phyloP scores from a whole-genome alignment of 768 basidiomycete species.

The Sporobolomyces pararoseus region DNA sequence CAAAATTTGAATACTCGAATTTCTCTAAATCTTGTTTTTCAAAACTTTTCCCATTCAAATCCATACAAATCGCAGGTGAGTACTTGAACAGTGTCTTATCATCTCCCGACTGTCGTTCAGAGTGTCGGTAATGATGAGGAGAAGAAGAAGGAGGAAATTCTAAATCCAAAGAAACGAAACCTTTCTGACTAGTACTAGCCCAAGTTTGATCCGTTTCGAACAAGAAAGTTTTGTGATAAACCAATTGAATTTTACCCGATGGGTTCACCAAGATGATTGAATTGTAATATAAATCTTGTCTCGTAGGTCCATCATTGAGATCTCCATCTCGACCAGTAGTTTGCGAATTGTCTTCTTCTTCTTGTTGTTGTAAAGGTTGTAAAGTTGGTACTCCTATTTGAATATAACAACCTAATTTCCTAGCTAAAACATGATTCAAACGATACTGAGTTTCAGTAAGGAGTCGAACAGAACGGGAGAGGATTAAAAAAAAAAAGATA shows the following conservation, averaged over 20 bases:
- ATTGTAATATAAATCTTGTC: slow-evolving; percentile 22
- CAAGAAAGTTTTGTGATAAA: slow-evolving; percentile 43
- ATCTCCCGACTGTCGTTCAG: background rate
- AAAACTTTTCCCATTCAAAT: slow-evolving; percentile 39
- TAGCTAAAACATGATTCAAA: slow-evolving; percentile 1
- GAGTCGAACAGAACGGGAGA: background rate
- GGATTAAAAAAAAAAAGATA: background rate
- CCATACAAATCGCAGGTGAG: slow-evolving; percentile 44
- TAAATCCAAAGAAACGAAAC: slow-evolving; percentile 32
- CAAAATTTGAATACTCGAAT: slow-evolving; percentile 35
- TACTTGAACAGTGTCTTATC: slow-evolving; percentile 17
- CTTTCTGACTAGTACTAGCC: slow-evolving; percentile 26
- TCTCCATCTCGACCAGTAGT: too few relatives aligned
- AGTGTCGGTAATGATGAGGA: too few relatives aligned
- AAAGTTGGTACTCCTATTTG: slow-evolving; percentile 38
- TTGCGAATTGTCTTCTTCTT: too few relatives aligned
- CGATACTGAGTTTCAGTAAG: background rate
- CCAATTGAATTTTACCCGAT: background rate
- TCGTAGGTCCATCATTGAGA: background rate
- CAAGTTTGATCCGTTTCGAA: slow-evolving; percentile 43
- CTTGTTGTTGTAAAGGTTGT: background rate
- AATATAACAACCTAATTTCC: slow-evolving; percentile 35
- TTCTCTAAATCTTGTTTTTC: slow-evolving; percentile 26
- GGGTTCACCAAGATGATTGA: slow-evolving; percentile 33
- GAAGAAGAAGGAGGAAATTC: slow-evolving; percentile 23